Base-by-base conservation (phyloP, 2,329 filamentous ascomycete genomes). In the Aspergillus ustus region DNA sequence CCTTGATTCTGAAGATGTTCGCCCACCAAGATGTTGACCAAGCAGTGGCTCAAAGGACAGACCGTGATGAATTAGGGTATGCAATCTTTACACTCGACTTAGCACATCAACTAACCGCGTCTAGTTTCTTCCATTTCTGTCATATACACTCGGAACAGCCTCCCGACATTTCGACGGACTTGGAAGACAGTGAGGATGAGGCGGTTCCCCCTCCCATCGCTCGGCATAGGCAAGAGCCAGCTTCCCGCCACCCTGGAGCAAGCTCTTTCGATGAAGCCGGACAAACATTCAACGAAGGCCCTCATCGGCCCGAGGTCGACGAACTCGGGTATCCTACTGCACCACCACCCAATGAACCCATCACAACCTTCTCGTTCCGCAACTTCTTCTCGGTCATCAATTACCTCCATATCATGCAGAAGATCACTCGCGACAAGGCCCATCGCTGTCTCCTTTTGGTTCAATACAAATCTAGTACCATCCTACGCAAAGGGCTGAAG, bases 321-420 rank as follows among this genome's bases (percentile, higher is more conserved):
- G 94, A 97, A 75, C 84, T 97, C 17, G 93, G 93, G 55, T 92
- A 92, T 70, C 92, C 92, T 0, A 85, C 77, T 0, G 89, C 59
- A 85, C 85, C 89, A 2, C 82, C 90, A 7, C 91, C 92, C 0
- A 78, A 76, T 54, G 75, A 78, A 49, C 92, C 92, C 31, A 93
- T 98, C 65, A 97, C 92, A 1, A 88, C 89, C 71, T 98, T 93
- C 80, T 96, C 92, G 13, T 92, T 92, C 78, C 91, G 95, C 69
- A 96, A 96, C 76, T 96, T 98, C 82, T 97, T 96, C 82, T 91
- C 92, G 1, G 87, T 91, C 49, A 97, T 97, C 81, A 98, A 97
- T 79, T 94, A 96, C 77, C 84, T 99, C 20, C 92, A 96, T 66
- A 89, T 97, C 62, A 91, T 99, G 86, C 95, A 99, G 73, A 99